Evolutionary conservation across 805 yeast genomes (phyloP).

Genomic region (Metschnikowia similis): DNA sequence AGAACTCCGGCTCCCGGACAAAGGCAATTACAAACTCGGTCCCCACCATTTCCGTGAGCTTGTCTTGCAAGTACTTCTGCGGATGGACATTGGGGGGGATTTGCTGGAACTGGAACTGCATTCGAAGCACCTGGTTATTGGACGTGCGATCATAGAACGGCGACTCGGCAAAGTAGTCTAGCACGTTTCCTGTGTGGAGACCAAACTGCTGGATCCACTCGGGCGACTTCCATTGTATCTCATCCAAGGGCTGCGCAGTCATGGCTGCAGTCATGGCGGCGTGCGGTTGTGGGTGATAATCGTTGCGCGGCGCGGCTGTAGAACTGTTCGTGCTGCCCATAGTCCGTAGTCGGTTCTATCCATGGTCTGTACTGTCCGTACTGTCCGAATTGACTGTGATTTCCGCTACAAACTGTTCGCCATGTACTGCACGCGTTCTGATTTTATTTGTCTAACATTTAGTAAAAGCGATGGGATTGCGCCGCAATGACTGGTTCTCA

Average conservation of each 20-base stretch:
- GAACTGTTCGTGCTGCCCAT: background rate
- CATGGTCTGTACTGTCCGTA: too few relatives aligned
- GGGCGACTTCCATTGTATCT: slow-evolving; percentile 94
- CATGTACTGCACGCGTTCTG: too few relatives aligned
- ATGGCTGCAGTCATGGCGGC: slow-evolving; percentile 12
- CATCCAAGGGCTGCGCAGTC: slow-evolving; percentile 55
- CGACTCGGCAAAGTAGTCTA: slow-evolving; percentile 88
- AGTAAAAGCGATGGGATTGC: too few relatives aligned
- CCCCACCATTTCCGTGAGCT: slow-evolving; percentile 76
- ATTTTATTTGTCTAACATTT: too few relatives aligned
- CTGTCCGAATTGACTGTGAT: too few relatives aligned
- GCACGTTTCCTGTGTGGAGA: slow-evolving; percentile 79
- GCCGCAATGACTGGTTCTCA: too few relatives aligned
- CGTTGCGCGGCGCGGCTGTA: background rate
- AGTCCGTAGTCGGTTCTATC: too few relatives aligned
- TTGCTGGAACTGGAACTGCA: slow-evolving; percentile 86
- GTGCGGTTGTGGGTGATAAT: background rate
- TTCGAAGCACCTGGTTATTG: slow-evolving; percentile 88
- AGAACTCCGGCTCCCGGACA: slow-evolving; percentile 84
- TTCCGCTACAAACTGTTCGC: too few relatives aligned
- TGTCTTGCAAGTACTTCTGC: slow-evolving; percentile 43
- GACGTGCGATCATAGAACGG: slow-evolving; percentile 95
- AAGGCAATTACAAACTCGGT: slow-evolving; percentile 73
- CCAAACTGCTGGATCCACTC: slow-evolving; percentile 95
- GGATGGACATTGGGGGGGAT: slow-evolving; percentile 32